These are phyloP conservation scores for Arthroderma uncinatum DNA, from an alignment of 2,329 filamentous ascomycete genomes.

Conservation along the genomic window DNA sequence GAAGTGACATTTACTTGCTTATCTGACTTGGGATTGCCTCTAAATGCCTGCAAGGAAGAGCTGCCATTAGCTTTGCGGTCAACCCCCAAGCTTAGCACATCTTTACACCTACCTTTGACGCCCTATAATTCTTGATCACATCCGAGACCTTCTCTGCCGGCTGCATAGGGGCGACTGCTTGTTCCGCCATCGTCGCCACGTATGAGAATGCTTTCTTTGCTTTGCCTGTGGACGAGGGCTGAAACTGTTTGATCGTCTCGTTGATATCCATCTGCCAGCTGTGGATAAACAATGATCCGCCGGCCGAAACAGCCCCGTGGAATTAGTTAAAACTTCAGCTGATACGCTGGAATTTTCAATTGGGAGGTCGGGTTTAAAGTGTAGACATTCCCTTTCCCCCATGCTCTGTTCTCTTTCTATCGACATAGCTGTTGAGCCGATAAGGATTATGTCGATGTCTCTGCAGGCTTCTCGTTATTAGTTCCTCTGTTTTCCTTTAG, in stretches of 20 bases:
- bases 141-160: conserved; percentile 53
- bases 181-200: conserved; percentile 17
- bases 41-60: conserved; percentile 21
- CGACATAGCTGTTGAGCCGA: not conserved
- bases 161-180: conserved; percentile 18
- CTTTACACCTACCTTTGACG: conserved; percentile 55
- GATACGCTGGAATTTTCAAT: not conserved
- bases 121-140: conserved; percentile 64
- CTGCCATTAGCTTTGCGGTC: not conserved
- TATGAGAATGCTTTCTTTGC: not conserved
- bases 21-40: conserved; percentile 28
- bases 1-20: conserved; percentile 59
- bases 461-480: not conserved
- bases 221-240: too few relatives aligned
- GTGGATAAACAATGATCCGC: not conserved
- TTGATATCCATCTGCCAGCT: not conserved
- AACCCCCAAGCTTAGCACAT: not conserved
- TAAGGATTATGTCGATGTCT: not conserved
- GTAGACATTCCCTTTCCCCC: not conserved
- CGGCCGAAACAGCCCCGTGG: not conserved
- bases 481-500: not conserved
- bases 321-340: not conserved
- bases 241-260: not conserved
- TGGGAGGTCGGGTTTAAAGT: not conserved
- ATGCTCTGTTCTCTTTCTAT: not conserved